Conservation (phyloP, 306 rosid genomes). For the Ormosia emarginata region DNA sequence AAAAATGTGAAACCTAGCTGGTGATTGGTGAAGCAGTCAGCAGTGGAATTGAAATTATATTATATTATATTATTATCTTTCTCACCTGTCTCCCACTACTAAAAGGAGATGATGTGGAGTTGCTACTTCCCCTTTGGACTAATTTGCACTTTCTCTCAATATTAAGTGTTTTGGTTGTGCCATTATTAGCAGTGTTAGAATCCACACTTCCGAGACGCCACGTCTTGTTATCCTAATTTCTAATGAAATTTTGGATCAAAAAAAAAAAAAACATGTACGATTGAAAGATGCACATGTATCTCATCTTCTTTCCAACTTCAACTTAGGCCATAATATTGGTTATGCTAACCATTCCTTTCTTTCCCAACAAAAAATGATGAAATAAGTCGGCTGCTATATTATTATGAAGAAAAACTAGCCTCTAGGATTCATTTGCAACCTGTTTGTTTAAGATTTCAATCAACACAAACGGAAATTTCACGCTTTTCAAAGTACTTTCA, state of each 20-base stretch:
- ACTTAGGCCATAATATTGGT: too few relatives aligned
- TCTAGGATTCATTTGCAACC: too few relatives aligned
- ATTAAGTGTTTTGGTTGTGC: background rate
- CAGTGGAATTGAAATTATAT: conserved; percentile 1
- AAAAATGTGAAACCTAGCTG: conserved; percentile 1
- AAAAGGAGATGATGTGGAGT: conserved; percentile 6
- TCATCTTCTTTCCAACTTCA: too few relatives aligned
- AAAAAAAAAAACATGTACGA: too few relatives aligned
- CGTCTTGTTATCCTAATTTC: background rate
- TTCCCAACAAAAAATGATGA: too few relatives aligned
- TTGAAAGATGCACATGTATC: too few relatives aligned
- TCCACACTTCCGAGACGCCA: background rate
- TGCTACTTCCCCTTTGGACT: background rate
- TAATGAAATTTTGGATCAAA: background rate
- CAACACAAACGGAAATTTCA: too few relatives aligned
- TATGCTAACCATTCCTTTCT: too few relatives aligned
- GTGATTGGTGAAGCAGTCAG: background rate
- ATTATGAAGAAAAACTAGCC: too few relatives aligned
- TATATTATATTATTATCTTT: background rate
- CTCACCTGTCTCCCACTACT: conserved; percentile 37
- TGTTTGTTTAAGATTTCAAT: too few relatives aligned
- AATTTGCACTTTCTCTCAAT: background rate
- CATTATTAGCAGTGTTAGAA: background rate
- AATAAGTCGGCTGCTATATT: too few relatives aligned
- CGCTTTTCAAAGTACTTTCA: too few relatives aligned